Conservation (phyloP, 2,329 filamentous ascomycete genomes). For the Fusarium azukiicola region DNA sequence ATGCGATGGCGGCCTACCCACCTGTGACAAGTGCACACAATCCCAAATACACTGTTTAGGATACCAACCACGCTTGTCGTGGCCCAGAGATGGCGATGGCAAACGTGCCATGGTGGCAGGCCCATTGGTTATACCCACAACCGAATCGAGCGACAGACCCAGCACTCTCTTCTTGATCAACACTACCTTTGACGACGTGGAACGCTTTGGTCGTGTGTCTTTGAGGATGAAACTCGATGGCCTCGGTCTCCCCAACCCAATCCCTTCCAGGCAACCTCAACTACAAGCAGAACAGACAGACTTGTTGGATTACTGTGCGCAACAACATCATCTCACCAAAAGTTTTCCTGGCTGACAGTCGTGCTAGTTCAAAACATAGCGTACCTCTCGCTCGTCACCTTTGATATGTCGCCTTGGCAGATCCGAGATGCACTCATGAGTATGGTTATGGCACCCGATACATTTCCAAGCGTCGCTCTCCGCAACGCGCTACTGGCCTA, state of each 20-base stretch:
- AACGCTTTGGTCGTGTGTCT: neutral
- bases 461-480: conserved; percentile 32
- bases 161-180: conserved; percentile 38
- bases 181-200: conserved; percentile 39
- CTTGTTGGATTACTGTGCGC: conserved; percentile 43
- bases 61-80: conserved; percentile 45
- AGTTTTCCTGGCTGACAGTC: neutral
- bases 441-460: conserved; percentile 25
- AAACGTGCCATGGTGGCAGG: conserved; percentile 31
- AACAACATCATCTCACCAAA: rapidly evolving
- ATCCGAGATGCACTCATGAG: conserved; percentile 41
- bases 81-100: conserved; percentile 40
- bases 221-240: neutral
- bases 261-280: neutral
- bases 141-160: neutral
- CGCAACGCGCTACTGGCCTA: conserved; percentile 43
- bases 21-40: conserved; percentile 35
- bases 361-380: conserved; percentile 34
- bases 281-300: conserved; percentile 22
- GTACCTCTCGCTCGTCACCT: conserved; percentile 38
- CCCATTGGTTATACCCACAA: neutral
- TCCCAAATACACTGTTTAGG: conserved; percentile 33
- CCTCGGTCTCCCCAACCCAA: neutral
- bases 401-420: neutral
- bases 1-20: conserved; percentile 41